Conservation (phyloP, 371 early-diverging fungal species). For the Mortierella sp. region DNA sequence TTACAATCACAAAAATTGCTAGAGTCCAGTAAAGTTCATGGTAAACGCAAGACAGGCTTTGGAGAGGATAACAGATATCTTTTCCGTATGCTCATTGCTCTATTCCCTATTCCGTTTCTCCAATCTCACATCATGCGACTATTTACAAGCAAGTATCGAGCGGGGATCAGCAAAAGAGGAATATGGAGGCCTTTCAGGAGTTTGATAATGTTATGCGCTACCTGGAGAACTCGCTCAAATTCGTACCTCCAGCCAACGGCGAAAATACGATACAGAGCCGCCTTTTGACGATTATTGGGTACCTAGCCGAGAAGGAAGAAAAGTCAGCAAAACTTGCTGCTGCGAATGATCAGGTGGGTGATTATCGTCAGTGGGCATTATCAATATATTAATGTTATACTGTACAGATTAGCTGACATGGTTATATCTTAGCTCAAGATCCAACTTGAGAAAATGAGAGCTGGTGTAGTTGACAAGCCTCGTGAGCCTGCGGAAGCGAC, state of each 20-base stretch:
- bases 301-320: slow-evolving; percentile 12
- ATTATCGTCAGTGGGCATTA: not conserved
- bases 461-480: not conserved
- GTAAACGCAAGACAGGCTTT: not conserved
- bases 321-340: not conserved
- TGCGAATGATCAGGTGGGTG: slow-evolving; percentile 3
- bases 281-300: slow-evolving; percentile 9
- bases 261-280: slow-evolving; percentile 4
- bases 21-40: not conserved
- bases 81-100: not conserved
- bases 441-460: not conserved
- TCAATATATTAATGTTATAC: not conserved
- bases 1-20: slow-evolving; percentile 3
- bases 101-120: not conserved
- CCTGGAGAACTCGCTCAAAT: slow-evolving; percentile 13
- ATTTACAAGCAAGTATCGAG: slow-evolving; percentile 1
- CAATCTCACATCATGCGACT: not conserved
- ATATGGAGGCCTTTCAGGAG: slow-evolving; percentile 4
- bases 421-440: not conserved
- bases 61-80: not conserved
- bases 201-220: slow-evolving; percentile 21
- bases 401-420: not conserved
- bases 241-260: slow-evolving; percentile 2
- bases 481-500: slow-evolving; percentile 1
- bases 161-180: not conserved